Base-by-base conservation (phyloP, 805 yeast species). In the Starmera amethionina region DNA sequence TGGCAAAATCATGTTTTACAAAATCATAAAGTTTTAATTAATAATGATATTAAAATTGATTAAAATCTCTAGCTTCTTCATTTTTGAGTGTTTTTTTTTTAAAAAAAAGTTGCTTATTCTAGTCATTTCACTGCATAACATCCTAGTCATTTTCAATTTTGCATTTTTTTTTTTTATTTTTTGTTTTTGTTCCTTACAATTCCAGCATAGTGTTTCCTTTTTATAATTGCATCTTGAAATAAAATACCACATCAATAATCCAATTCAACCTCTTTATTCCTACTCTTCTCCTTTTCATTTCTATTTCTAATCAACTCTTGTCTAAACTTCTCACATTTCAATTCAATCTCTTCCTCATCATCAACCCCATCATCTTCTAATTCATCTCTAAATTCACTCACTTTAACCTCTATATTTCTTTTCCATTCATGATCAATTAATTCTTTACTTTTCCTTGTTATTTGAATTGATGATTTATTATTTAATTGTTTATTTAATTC, bases 311-410 rank as follows among this genome's bases (percentile, higher is more conserved):
- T 13, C 33, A 62, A 35, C 8, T 36, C 37, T n/a, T 46, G 40
- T 41, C 67, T 52, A 34, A 46, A 62, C 10, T 45, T 51, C 8
- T 49, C 42, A 16, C 68, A 63, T 37, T 46, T 45, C 15, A 40
- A 14, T 2, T 65, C 69, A 12, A 67, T 60, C 27, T 22, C 6
- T 30, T 56, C 63, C 0, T 54, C 59, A 27, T 58, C 79, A 1
- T 56, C 62, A 25, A 62, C 39, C 9, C 35, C 53, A 8, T 64
- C 60, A 25, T 75, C 81, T 45, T 77, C 83, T 15, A 78, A 50
- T 32, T 56, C 38, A 38, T 75, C 82, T 18, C 79, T 48, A 25
- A 68, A 62, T 35, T 74, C 75, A 65, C 68, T 64, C 30, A 79
- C 70, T 45, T 59, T 55, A 10, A 74, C 39, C 27, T 55, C 51